Base-by-base conservation (phyloP, 805 yeast species). In the Torulaspora maleeae region DNA sequence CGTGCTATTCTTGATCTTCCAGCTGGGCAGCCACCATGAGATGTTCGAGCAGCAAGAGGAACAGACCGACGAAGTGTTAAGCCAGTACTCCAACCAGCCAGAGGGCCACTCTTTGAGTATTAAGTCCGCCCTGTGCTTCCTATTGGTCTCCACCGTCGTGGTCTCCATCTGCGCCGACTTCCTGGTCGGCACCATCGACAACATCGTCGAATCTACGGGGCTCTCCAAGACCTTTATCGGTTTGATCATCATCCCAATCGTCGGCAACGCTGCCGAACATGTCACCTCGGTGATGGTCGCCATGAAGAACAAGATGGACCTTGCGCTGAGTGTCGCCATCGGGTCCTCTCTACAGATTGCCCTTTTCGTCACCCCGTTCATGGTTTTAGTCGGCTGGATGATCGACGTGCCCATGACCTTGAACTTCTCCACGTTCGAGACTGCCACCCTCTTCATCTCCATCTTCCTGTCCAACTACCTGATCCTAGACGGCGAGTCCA, bases 221-320 rank as follows among this genome's bases (percentile, higher is more conserved):
- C 73, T 93, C 44, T 86, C 96, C 36, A 90, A 91, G 76, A 89
- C 98, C 0, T 93, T 93, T 59, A 88, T 93, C 59, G 98, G 98
- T 64, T 74, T 93, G 54, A 83, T 93, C 55, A 80, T 93, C 37
- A 83, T 93, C 51, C 99, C 99, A 33, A 91, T 93, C 51, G 98
- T 93, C 22, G 99, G 98, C 45, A 93, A 93, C 60, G 99, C 99
- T 2, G 98, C 98, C 10, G 99, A 93, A 67, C 99, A 93, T 67
- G 98, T 88, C 42, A 93, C 99, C 15, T 96, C 98, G 3, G 84
- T 93, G 29, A 77, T 88, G 50, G 98, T 93, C 39, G 98, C 99
- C 17, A 79, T 82, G 76, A 89, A 89, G 69, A 87, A 93, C 68
- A 93, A 93, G 70, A 93, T 93, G 96, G 98, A 93, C 65, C 76